Base-by-base conservation (phyloP, 1,284 basidiomycete species). In the Ceratobasidium sp. region DNA sequence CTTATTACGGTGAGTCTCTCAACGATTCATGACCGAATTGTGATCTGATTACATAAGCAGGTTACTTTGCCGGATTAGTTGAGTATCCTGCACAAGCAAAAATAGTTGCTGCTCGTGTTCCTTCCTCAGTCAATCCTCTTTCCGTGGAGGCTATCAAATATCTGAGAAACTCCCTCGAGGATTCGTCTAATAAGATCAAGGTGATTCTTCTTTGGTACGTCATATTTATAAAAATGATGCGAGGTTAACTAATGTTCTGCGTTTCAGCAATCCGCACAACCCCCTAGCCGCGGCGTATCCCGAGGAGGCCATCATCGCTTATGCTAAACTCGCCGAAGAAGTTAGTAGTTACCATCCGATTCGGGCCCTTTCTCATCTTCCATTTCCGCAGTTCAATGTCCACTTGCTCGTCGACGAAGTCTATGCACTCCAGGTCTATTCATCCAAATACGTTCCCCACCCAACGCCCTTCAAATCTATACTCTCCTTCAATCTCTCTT, bases 251-350 rank as follows among this genome's bases (percentile, higher is more conserved):
- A 4, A 41, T 41, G 11, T 11, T 4, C 11, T 11, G 36, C 11
- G 11, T 41, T 41, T 41, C 41, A 72, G 75, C 41, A 75, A 75
- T 51, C 75, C 75, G 1, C 75, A 75, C 36, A 75, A 75, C 60
- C 75, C 75, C 9, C 67, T 75, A 2, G 75, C 50, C 15, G 41
- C 47, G 11, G 51, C 67, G 22, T 65, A 75, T 59, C 67, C 66
- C 9, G 19, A 59, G 22, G 48, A 45, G 17, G 59, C 57, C 15
- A 67, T 73, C 17, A 27, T 73, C 15, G 69, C 48, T 17, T 72
- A 75, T 51, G 60, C 60, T 1, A 36, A 22, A 33, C 54, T 75
- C 11, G 60, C 67, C 50, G 60, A 75, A 72, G 69, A 73, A 57
- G 69, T 53, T 31, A 33, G 17, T 17, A 51, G 3, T 15, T 8